Evolutionary conservation across 2,329 filamentous ascomycete species (phyloP), one percentile per base, ranked within the genome.

Genomic region (Aspergillus tubingensis): DNA sequence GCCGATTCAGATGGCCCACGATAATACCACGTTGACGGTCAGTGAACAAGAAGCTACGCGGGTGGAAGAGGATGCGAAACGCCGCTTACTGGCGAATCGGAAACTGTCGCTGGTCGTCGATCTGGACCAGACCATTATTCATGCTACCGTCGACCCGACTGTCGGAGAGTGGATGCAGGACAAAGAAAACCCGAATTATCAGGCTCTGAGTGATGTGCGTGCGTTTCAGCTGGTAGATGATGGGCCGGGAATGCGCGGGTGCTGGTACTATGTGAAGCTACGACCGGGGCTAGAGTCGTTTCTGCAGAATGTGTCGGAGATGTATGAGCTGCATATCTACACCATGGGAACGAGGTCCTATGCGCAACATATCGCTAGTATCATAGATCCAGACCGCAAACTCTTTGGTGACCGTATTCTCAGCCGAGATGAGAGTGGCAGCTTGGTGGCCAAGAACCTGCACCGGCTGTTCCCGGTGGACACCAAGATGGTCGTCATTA

Each of bases 291-390:
- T 98, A 54, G 82, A 87, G 63, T 85, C 89, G 44, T 99, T 99
- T 72, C 82, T 99, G 52, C 82, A 90, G 60, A 85, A 86, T 55
- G 84, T 97, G 51, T 86, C 92, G 1, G 84, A 88, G 70, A 81
- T 95, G 70, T 99, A 95, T 78, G 95, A 99, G 79, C 82, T 98
- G 71, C 95, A 99, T 75, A 94, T 99, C 64, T 99, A 99, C 80
- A 99, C 95, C 47, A 99, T 99, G 95, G 95, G 94, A 59, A 99
- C 95, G 21, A 87, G 95, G 65, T 91, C 94, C n/a, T 99, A 99
- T 73, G 95, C 95, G 8, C 84, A 93, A 68, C 90, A 91, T 62
- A 96, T 99, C 68, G 92, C 92, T 39, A 89, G 90, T 67, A 94
- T 99, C 64, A 91, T 99, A 63, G 95, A 99, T 71, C 94, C 94